Evolutionary conservation across 139 green algal species (phyloP), one percentile per base, ranked within the genome.

Genomic region (Eudorina sp.): DNA sequence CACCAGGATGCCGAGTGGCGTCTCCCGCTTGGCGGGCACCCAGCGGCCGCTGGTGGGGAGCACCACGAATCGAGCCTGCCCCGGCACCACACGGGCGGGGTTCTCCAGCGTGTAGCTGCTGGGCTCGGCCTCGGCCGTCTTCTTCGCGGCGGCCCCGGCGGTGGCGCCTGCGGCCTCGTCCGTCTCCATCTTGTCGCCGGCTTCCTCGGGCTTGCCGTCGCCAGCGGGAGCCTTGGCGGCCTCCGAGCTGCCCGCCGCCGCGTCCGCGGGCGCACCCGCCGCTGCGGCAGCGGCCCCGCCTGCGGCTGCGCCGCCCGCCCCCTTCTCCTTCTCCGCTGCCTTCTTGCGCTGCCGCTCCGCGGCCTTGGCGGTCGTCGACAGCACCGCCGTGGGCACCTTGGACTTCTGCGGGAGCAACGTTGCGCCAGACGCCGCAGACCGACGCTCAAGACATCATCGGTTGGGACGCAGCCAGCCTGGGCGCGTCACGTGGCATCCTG

Each of bases 341-440:
- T 98, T 98, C 88, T 95, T 96, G 70, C 93, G 94, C 64, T 95
- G 94, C 83, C 96, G 94, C 46, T 97, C 94, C 80, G 93, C 95
- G 21, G 95, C 94, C 78, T 97, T 97, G 13, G 90, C 95, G 5
- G 98, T 99, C 21, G 97, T 99, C 34, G 97, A 99, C 62, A 99
- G 95, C 80, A 99, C 95, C 1, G 98, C 98, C 25, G 96, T 98
- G 66, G 96, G 95, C 31, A 98, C 92, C 95, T 99, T 98, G 73
- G 82, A 85, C 64, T 85, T 86, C 90, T 93, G 89, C 45, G n/a
- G n/a, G n/a, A n/a, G n/a, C n/a, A n/a, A n/a, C n/a, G n/a, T n/a
- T n/a, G n/a, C n/a, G n/a, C n/a, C n/a, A n/a, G n/a, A n/a, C n/a
- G n/a, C n/a, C n/a, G n/a, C n/a, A n/a, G n/a, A n/a, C n/a, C n/a